These are phyloP conservation scores for Xerocomus brunneocitrinus DNA, from an alignment of 768 basidiomycete species.

Conservation along the genomic window DNA sequence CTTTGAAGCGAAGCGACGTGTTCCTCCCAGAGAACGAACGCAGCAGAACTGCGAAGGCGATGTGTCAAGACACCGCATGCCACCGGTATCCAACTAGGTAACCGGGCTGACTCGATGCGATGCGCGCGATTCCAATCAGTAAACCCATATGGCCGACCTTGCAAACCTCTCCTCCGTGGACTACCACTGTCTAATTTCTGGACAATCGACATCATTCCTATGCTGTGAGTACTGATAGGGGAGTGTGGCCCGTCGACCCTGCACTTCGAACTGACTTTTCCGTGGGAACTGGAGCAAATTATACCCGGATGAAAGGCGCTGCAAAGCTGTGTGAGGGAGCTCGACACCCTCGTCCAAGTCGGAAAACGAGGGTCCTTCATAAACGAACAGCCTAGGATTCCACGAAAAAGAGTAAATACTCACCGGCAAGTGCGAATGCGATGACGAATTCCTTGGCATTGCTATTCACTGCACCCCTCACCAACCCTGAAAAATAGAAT, in stretches of 20 bases:
- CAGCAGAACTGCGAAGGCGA: neutral
- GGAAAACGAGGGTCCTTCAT: neutral
- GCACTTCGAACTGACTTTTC: neutral
- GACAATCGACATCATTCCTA: no score
- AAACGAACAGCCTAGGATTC: neutral
- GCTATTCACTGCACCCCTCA: no score
- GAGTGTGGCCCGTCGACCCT: neutral
- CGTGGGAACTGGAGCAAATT: conserved; percentile 1
- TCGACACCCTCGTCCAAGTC: neutral
- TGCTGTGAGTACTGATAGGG: no score
- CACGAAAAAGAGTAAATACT: neutral
- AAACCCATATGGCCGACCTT: no score
- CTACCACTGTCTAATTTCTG: no score
- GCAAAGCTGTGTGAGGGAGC: conserved; percentile 10
- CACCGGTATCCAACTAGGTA: conserved; percentile 9
- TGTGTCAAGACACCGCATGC: neutral
- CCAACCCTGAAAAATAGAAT: neutral
- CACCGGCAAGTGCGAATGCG: neutral
- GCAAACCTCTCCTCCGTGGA: neutral
- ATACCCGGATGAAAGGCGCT: neutral
- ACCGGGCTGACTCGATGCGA: conserved; percentile 19
- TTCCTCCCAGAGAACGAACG: neutral
- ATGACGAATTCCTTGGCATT: no score
- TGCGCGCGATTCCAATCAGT: neutral
- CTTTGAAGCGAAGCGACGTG: neutral